A percentile compares a stretch with the other conserved stretches of the same genome.
Conservation (phyloP, 176 grass and related monocot species). For the Sorghum bicolor region Sorghum_bicolor_NCBIv3 NC_012874.2:67270501-67271000, state of each 20-base stretch:
- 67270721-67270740: too few relatives aligned
- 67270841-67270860: too few relatives aligned
- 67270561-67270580: background rate
- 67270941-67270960: too few relatives aligned
- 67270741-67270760: background rate
- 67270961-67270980: too few relatives aligned
- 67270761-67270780: background rate
- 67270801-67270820: background rate
- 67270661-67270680: constrained; percentile 1
- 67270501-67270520: background rate
- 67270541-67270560: background rate
- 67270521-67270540: background rate
- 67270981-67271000: too few relatives aligned
- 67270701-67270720: background rate
- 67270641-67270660: background rate
- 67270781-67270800: constrained; percentile 28
- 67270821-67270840: background rate
- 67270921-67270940: too few relatives aligned
- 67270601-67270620: background rate
- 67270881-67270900: constrained; percentile 5
- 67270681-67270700: background rate
- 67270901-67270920: background rate
- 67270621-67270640: background rate
- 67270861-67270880: background rate
- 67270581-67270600: background rate